Evolutionary conservation across 129 eudicot genomes (phyloP).

Genomic region (Lactuca saligna): DNA sequence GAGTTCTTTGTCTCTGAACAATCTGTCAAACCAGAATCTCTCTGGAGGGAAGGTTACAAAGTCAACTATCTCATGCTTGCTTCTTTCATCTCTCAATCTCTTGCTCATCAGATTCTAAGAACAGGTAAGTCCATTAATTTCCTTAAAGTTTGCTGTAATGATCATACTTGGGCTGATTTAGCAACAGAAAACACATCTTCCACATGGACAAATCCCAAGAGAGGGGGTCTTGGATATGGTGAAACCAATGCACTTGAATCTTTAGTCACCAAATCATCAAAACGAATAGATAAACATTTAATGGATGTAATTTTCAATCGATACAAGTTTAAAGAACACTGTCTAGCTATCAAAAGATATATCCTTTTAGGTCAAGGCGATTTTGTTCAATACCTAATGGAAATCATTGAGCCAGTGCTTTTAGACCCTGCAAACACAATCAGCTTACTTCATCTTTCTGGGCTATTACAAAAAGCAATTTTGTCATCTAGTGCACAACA

Average conservation of each 20-base stretch:
- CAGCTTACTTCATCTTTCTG: conserved; percentile 74
- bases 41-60: conserved; percentile 82
- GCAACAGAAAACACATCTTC: conserved; percentile 62
- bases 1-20: conserved; percentile 77
- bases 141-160: conserved; percentile 85
- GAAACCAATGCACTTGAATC: conserved; percentile 88
- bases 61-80: conserved; percentile 80
- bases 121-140: conserved; percentile 92
- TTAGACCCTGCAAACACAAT: conserved; percentile 78
- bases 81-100: conserved; percentile 74
- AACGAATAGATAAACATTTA: conserved; percentile 78
- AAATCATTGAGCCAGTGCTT: conserved; percentile 71
- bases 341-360: conserved; percentile 85
- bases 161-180: conserved; percentile 78
- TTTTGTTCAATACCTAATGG: conserved; percentile 89
- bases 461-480: conserved; percentile 77
- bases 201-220: conserved; percentile 50
- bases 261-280: conserved; percentile 74
- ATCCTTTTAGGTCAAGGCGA: conserved; percentile 89
- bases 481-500: conserved; percentile 85
- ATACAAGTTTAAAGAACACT: conserved; percentile 81
- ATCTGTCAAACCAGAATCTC: conserved; percentile 69
- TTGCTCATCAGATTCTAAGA: conserved; percentile 73
- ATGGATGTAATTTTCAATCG: conserved; percentile 57
- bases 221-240: conserved; percentile 84